Evolutionary conservation across 495 filamentous ascomycete species (phyloP), one percentile per base, ranked within the genome.

Genomic region (Parathielavia appendiculata): DNA sequence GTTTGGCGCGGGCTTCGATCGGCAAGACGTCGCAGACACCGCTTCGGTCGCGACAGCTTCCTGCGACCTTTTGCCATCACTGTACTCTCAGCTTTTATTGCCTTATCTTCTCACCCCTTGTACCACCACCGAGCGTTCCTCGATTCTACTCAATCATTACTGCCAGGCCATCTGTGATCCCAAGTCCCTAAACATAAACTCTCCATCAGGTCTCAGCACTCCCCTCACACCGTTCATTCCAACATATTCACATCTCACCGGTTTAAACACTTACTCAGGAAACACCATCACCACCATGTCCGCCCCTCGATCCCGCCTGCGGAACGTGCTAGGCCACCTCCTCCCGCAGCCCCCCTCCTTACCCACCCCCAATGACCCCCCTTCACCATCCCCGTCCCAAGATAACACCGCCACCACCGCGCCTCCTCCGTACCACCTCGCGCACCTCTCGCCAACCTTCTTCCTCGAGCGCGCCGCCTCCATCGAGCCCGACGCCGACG

Each of bases 401-500:
- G 40, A 43, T 19, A n/a, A 2, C 26, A 3, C 26, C 26, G 3
- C 26, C 26, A 2, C 26, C 6, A 2, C 26, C 26, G 3, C 26
- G 2, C 26, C 26, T 30, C 26, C 26, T 6, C 26, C 40, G 1
- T 16, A n/a, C 19, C 75, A 96, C 75, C 76, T 88, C 62, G 89
- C 93, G 68, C 83, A 86, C 12, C 82, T 98, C 17, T 90, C 89
- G 1, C 93, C 93, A 0, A 98, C 95, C 2, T 84, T 82, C 72
- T 97, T 96, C 69, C 81, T 98, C 14, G 86, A 87, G 35, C 84
- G 92, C 51, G 93, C 93, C 30, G 93, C 92, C 5, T 76, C 80
- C 39, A 92, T 98, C 63, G 93, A 98, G 70, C 93, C 93, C 23
- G 79, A 92, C 66, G 91, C 89, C 40, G 79, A 84, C 67, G 93